Conservation (phyloP, 192 early-diverging fungal species). For the Martensiomyces pterosporus region DNA sequence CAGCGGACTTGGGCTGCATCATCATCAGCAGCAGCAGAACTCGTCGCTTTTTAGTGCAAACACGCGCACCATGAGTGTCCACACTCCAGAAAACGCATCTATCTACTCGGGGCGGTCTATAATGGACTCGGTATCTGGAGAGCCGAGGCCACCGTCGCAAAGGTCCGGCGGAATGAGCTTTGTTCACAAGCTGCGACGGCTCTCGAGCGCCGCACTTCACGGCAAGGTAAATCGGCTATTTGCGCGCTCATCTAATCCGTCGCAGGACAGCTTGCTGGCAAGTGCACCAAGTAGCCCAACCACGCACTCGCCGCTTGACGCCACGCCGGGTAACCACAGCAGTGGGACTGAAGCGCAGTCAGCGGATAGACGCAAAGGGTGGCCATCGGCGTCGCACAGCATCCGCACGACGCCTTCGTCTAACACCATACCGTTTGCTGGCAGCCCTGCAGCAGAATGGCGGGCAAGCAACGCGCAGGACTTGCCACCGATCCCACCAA, state of each 20-base stretch:
- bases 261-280: constrained; percentile 37
- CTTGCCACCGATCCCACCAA: constrained; percentile 21
- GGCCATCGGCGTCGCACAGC: too few relatives aligned
- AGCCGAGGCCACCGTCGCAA: constrained; percentile 44
- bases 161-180: constrained; percentile 41
- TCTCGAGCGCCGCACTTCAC: constrained; percentile 44
- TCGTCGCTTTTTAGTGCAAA: too few relatives aligned
- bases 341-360: too few relatives aligned
- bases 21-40: too few relatives aligned
- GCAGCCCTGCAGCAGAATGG: constrained; percentile 17
- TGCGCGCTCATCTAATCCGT: constrained; percentile 32
- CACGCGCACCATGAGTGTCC: constrained; percentile 29
- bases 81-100: constrained; percentile 33
- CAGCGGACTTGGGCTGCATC: constrained; percentile 22
- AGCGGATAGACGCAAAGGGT: too few relatives aligned
- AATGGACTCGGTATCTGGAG: constrained; percentile 27
- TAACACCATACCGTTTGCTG: constrained; percentile 6
- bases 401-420: constrained; percentile 1
- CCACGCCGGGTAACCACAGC: too few relatives aligned
- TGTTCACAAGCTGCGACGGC: constrained; percentile 37
- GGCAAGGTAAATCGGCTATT: constrained; percentile 48
- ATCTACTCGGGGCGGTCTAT: constrained; percentile 28
- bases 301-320: constrained; percentile 8
- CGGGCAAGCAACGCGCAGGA: constrained; percentile 8
- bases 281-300: constrained; percentile 19